A percentile compares a stretch with the other conserved stretches of the same genome.
Evolutionary conservation across 2,329 filamentous ascomycete genomes (phyloP).

Genomic region (Aspergillus ibericus): DNA sequence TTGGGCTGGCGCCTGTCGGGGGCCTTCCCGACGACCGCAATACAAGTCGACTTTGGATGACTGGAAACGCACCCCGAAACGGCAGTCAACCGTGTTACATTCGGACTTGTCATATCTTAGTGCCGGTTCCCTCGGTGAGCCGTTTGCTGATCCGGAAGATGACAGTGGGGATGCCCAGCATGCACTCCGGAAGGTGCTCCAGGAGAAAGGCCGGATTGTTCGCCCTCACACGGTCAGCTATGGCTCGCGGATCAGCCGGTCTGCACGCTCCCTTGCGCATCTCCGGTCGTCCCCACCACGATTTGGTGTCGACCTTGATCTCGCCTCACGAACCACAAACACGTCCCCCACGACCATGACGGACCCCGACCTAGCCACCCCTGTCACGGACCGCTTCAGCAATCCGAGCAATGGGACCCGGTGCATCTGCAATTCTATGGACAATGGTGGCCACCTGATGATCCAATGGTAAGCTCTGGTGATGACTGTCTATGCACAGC

Average conservation of each 20-base stretch:
- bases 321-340: constrained; percentile 41
- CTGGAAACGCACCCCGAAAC: constrained; percentile 36
- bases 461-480: constrained; percentile 55
- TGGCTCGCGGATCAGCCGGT: constrained; percentile 29
- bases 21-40: constrained; percentile 25
- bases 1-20: constrained; percentile 39
- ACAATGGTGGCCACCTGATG: constrained; percentile 57
- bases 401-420: constrained; percentile 55
- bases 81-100: constrained; percentile 31
- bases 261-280: constrained; percentile 35
- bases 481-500: neutral
- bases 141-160: constrained; percentile 29
- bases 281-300: constrained; percentile 48
- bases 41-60: constrained; percentile 25
- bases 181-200: constrained; percentile 48
- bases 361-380: constrained; percentile 52
- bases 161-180: constrained; percentile 47
- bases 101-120: constrained; percentile 36
- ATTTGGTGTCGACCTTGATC: constrained; percentile 37
- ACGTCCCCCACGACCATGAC: constrained; percentile 53
- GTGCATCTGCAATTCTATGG: constrained; percentile 58
- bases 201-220: constrained; percentile 31
- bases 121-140: constrained; percentile 27
- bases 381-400: constrained; percentile 54
- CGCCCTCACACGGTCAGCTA: constrained; percentile 31